Evolutionary conservation across 108 stramenopile species (phyloP), one percentile per base, ranked within the genome.

Genomic region (Ochromonas danica): DNA sequence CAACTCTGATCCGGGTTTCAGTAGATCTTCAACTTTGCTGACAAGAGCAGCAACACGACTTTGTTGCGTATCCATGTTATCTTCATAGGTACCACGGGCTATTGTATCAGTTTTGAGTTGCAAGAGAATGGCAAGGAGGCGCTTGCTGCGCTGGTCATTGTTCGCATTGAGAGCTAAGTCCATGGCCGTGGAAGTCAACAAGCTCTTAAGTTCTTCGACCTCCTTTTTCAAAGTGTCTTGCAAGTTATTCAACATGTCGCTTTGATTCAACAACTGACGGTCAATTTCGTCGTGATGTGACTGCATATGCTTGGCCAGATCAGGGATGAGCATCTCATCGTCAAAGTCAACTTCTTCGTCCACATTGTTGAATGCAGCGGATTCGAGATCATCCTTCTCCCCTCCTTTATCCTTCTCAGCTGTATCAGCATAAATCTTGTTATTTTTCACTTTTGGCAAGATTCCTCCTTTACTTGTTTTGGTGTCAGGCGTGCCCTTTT

Each of bases 271-370:
- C 43, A 75, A 57, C 40, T 75, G 72, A 60, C 72, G 72, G 38
- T 75, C 72, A 33, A 75, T 75, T 33, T 75, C 72, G 72, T 75
- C 72, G 40, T 75, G 72, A 60, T 75, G 72, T 6, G 31, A 3
- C 40, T 75, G 72, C 72, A 75, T 75, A 33, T 39, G 40, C 72
- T 75, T 75, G 6, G 72, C 72, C 43, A 75, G 40, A 38, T 75
- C 72, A 36, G 72, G 72, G 10, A 75, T 41, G 31, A 75, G 72
- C 40, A 75, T 75, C 25, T 75, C 72, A 14, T 75, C 72, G 17
- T 75, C 72, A 36, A 42, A 39, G 3, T 75, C 40, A 25, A 42
- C 51, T 75, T 75, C 72, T 40, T 38, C 67, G 40, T 38, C 67
- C 14, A 17, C 14, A 40, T 42, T 70, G n/a, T 3, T 27, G 40